Percentiles rank a stretch among this genome's conserved stretches.
Conservation (phyloP, 2,329 filamentous ascomycete species). For the Diplodia scrobiculata region DNA sequence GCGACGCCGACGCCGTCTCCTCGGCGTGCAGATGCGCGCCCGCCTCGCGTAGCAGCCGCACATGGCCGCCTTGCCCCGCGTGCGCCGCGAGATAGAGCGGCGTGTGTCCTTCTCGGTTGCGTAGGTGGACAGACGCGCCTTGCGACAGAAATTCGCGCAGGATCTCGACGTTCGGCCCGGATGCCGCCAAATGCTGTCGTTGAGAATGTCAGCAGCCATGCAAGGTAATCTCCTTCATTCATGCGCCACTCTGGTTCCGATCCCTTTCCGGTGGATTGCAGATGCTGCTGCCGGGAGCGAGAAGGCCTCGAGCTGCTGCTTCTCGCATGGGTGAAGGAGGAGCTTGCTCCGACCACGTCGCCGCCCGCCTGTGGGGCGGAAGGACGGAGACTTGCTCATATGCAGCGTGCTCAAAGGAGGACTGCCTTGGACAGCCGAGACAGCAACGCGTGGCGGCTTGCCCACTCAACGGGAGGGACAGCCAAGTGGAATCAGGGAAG, state of each 20-base stretch:
- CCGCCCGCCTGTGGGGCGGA: not conserved
- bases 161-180: slow-evolving; percentile 57
- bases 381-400: not conserved
- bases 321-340: slow-evolving; percentile 11
- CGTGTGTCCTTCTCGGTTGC: slow-evolving; percentile 60
- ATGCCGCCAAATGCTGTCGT: slow-evolving; percentile 59
- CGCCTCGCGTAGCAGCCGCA: slow-evolving; percentile 56
- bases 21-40: slow-evolving; percentile 63
- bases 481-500: slow-evolving; percentile 1
- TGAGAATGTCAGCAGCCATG: slow-evolving; percentile 23
- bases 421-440: slow-evolving; percentile 2
- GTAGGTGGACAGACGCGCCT: slow-evolving; percentile 61
- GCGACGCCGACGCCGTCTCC: slow-evolving; percentile 56
- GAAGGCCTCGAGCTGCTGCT: not conserved
- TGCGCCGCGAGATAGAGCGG: slow-evolving; percentile 63
- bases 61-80: slow-evolving; percentile 58
- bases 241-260: slow-evolving; percentile 4
- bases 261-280: not conserved
- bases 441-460: not conserved
- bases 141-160: slow-evolving; percentile 59
- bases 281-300: slow-evolving; percentile 4
- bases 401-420: not conserved
- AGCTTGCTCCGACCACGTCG: not conserved
- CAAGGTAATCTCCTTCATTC: slow-evolving; percentile 24
- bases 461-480: slow-evolving; percentile 8